Percentiles rank a stretch among this genome's conserved stretches.
These are phyloP conservation scores for Colletotrichum costaricense DNA, from an alignment of 2,329 filamentous ascomycete species.

Conservation along the genomic window DNA sequence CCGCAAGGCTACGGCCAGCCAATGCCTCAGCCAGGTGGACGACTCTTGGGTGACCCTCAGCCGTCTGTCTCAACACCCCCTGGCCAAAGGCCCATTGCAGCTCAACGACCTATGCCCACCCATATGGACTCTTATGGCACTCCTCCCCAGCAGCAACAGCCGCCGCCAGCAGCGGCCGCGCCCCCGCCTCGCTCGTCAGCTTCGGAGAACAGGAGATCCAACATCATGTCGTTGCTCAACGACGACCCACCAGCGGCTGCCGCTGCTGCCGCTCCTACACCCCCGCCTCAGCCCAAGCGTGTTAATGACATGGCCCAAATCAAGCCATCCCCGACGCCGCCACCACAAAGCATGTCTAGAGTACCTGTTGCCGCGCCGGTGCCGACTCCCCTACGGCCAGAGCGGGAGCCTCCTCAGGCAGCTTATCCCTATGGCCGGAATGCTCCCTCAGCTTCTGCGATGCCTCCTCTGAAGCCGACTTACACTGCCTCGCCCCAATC, in stretches of 20 bases:
- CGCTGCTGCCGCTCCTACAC: conserved; percentile 38
- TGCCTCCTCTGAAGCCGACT: conserved; percentile 67
- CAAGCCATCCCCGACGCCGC: conserved; percentile 62
- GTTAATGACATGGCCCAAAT: conserved; percentile 58
- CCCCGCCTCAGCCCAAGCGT: conserved; percentile 55
- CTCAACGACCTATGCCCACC: conserved; percentile 45
- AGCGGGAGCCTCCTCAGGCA: conserved; percentile 61
- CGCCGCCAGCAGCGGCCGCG: conserved; percentile 52
- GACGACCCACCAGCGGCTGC: conserved; percentile 64
- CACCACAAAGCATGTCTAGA: conserved; percentile 58
- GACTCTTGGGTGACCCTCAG: conserved; percentile 53
- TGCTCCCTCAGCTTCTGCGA: conserved; percentile 54
- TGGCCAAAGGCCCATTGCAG: conserved; percentile 33
- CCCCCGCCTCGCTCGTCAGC: conserved; percentile 53
- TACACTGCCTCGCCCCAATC: conserved; percentile 63
- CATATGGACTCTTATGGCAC: conserved; percentile 46
- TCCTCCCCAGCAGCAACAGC: conserved; percentile 44
- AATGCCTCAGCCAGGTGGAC: conserved; percentile 53
- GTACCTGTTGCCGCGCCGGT: conserved; percentile 51
- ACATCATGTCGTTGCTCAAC: conserved; percentile 71
- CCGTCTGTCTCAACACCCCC: conserved; percentile 45
- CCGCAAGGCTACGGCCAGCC: conserved; percentile 50
- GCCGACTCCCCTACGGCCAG: conserved; percentile 57
- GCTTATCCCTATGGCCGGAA: conserved; percentile 60
- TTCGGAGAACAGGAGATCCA: conserved; percentile 70